phyloP scores from a whole-genome alignment of 2,329 filamentous ascomycete species.

The Penicillium sp. region DNA sequence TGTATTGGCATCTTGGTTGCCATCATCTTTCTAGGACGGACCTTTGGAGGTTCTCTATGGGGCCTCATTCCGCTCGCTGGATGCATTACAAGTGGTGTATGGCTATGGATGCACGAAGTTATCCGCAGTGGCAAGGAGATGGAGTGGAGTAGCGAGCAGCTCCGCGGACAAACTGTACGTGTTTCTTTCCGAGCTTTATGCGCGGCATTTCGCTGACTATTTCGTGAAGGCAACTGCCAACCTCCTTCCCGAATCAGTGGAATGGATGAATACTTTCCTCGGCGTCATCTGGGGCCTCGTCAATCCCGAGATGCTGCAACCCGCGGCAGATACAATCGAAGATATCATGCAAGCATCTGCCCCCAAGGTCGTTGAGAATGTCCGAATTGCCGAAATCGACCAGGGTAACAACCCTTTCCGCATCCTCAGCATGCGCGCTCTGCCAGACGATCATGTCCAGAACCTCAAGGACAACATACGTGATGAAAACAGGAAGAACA shows the following conservation, averaged over 20 bases:
- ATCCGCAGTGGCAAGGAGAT: slow-evolving; percentile 75
- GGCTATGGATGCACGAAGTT: slow-evolving; percentile 85
- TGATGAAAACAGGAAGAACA: slow-evolving; percentile 73
- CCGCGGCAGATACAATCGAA: slow-evolving; percentile 86
- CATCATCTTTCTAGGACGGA: slow-evolving; percentile 73
- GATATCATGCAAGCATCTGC: slow-evolving; percentile 97
- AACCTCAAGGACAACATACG: slow-evolving; percentile 80
- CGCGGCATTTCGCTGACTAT: neutral
- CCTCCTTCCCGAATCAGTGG: slow-evolving; percentile 85
- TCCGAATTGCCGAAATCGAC: slow-evolving; percentile 90
- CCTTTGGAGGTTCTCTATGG: slow-evolving; percentile 74
- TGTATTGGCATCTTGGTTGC: slow-evolving; percentile 68
- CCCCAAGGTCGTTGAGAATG: slow-evolving; percentile 86
- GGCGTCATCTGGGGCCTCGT: slow-evolving; percentile 84
- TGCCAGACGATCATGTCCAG: slow-evolving; percentile 77
- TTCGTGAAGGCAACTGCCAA: slow-evolving; percentile 68
- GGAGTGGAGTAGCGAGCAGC: slow-evolving; percentile 86
- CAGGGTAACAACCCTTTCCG: slow-evolving; percentile 89
- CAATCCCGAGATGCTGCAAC: slow-evolving; percentile 93
- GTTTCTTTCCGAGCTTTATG: neutral
- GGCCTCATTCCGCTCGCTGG: slow-evolving; percentile 72
- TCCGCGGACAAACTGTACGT: slow-evolving; percentile 71
- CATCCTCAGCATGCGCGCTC: slow-evolving; percentile 79
- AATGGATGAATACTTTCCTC: slow-evolving; percentile 92
- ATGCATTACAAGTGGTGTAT: slow-evolving; percentile 74